A percentile compares a stretch with the other conserved stretches of the same genome.
Conservation (phyloP, 2,329 filamentous ascomycete genomes). For the Curvularia sp. region DNA sequence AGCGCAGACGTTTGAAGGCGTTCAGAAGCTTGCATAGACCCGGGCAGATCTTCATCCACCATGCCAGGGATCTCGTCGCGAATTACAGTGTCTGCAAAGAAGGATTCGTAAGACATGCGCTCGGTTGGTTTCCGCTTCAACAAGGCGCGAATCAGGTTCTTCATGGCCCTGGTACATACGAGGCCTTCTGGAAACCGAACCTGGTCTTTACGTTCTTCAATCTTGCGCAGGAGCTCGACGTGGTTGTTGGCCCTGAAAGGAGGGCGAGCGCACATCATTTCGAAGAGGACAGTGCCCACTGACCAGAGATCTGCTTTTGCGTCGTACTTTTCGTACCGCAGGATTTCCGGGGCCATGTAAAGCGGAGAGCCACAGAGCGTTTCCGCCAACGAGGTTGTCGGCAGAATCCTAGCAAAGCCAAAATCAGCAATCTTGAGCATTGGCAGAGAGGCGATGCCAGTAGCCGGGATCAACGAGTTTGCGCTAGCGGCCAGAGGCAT, state of each 20-base stretch:
- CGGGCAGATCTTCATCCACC: slow-evolving; percentile 74
- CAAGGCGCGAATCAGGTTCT: slow-evolving; percentile 78
- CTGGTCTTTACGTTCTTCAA: slow-evolving; percentile 84
- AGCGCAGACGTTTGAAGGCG: slow-evolving; percentile 37
- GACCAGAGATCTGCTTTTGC: slow-evolving; percentile 98
- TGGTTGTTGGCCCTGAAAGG: slow-evolving; percentile 94
- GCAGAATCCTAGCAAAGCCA: slow-evolving; percentile 93
- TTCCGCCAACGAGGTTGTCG: slow-evolving; percentile 89
- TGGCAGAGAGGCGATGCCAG: slow-evolving; percentile 82
- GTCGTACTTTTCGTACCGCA: slow-evolving; percentile 96
- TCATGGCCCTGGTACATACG: slow-evolving; percentile 76
- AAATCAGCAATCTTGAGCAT: slow-evolving; percentile 99
- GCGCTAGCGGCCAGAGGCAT: slow-evolving; percentile 80
- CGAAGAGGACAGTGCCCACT: slow-evolving; percentile 91
- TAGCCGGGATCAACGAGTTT: slow-evolving; percentile 79
- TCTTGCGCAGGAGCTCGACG: slow-evolving; percentile 89
- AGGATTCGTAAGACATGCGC: slow-evolving; percentile 82
- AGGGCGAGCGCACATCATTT: slow-evolving; percentile 90
- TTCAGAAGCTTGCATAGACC: slow-evolving; percentile 36
- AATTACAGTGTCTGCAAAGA: slow-evolving; percentile 80
- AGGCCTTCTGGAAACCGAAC: slow-evolving; percentile 82
- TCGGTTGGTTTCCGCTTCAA: slow-evolving; percentile 87
- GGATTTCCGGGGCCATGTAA: slow-evolving; percentile 98
- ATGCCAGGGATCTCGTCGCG: slow-evolving; percentile 79
- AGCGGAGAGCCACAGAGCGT: slow-evolving; percentile 95